Conservation (phyloP, 345 rosid species). For the Camelina hispida region DNA sequence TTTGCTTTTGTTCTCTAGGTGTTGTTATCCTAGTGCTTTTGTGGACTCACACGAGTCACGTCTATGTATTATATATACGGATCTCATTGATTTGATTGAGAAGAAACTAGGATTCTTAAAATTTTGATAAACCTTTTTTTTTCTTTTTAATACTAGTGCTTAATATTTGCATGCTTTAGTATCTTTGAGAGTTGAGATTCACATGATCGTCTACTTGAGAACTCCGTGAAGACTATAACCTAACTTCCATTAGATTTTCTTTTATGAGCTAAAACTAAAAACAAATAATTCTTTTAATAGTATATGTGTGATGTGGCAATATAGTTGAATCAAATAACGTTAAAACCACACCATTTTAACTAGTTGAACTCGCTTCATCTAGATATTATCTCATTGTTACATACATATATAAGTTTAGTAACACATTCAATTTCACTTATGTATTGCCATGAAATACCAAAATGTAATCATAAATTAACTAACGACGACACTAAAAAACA, state of each 20-base stretch:
- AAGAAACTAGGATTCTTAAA: not conserved
- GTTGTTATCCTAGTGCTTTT: not conserved
- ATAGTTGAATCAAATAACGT: not conserved
- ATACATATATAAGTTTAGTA: not conserved
- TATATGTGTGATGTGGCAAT: not conserved
- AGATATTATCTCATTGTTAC: not conserved
- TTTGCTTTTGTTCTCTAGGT: not conserved
- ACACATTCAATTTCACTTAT: not conserved
- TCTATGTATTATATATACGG: not conserved
- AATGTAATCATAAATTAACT: not conserved
- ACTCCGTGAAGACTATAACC: slow-evolving; percentile 40
- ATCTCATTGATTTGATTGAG: not conserved
- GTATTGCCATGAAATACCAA: slow-evolving; percentile 13
- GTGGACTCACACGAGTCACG: slow-evolving; percentile 7
- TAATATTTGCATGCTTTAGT: not conserved
- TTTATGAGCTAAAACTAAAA: not conserved
- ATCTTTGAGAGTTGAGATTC: slow-evolving; percentile 18
- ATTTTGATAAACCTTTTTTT: not conserved
- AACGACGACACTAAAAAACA: slow-evolving; percentile 38
- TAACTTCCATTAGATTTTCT: not conserved
- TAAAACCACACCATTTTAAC: not conserved
- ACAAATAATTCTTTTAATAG: not conserved
- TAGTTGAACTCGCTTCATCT: not conserved
- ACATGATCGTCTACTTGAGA: slow-evolving; percentile 41
- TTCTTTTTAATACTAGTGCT: not conserved